Evolutionary conservation across 1,284 basidiomycete species (phyloP).

Genomic region (Lentinula novae-zelandiae): DNA sequence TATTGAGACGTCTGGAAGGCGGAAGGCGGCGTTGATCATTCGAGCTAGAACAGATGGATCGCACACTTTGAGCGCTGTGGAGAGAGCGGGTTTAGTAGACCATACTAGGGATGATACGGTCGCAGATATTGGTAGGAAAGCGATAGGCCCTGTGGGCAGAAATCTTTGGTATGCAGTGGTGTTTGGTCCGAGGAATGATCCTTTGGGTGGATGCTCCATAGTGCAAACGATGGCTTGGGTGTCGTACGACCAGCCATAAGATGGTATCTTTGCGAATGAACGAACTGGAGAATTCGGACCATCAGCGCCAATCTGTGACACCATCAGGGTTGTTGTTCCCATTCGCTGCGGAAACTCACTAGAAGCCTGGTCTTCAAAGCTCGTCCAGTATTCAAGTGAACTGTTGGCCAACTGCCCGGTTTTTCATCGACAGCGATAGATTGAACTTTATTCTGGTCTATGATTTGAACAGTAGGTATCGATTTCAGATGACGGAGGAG

Average conservation of each 20-base stretch:
- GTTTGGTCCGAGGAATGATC: slow-evolving; percentile 59
- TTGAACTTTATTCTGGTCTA: slow-evolving; percentile 69
- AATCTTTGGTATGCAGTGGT: slow-evolving; percentile 93
- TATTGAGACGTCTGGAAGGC: slow-evolving; percentile 77
- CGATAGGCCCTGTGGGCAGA: slow-evolving; percentile 92
- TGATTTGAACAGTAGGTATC: slow-evolving; percentile 44
- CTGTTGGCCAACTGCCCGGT: slow-evolving; percentile 66
- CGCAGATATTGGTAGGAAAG: slow-evolving; percentile 84
- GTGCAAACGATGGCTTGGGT: slow-evolving; percentile 92
- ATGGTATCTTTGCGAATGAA: slow-evolving; percentile 80
- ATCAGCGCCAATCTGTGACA: slow-evolving; percentile 84
- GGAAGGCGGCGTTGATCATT: slow-evolving; percentile 92
- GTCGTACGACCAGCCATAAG: slow-evolving; percentile 91
- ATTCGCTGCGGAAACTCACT: slow-evolving; percentile 37
- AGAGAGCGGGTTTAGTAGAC: slow-evolving; percentile 84
- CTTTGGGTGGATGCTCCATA: slow-evolving; percentile 64
- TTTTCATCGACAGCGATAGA: slow-evolving; percentile 51
- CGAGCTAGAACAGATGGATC: slow-evolving; percentile 63
- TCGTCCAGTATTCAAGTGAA: slow-evolving; percentile 63
- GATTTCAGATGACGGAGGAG: slow-evolving; percentile 57
- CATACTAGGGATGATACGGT: slow-evolving; percentile 89
- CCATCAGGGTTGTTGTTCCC: slow-evolving; percentile 3
- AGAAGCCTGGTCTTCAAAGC: slow-evolving; percentile 68
- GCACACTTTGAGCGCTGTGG: slow-evolving; percentile 67
- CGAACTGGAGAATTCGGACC: slow-evolving; percentile 95